These are phyloP conservation scores for Paracoccidioides lutzii DNA, from an alignment of 2,329 filamentous ascomycete genomes.

Conservation along the genomic window DNA sequence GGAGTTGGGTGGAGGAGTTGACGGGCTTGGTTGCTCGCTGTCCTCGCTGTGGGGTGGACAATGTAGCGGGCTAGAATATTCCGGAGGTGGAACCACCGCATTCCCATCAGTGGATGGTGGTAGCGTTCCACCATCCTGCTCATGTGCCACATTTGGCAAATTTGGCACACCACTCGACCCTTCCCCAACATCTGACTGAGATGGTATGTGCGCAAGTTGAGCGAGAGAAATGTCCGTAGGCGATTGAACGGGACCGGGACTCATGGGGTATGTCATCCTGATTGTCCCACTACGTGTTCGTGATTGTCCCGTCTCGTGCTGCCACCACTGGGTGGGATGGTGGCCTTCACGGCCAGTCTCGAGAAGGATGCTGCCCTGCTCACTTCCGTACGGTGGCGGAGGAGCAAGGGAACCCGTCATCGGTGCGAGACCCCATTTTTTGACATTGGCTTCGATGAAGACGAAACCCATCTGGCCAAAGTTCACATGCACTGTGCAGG, in stretches of 20 bases:
- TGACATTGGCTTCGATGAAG: slow-evolving; percentile 98
- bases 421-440: slow-evolving; percentile 96
- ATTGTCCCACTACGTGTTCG: slow-evolving; percentile 68
- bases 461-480: slow-evolving; percentile 97
- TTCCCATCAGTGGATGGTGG: background rate
- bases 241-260: slow-evolving; percentile 76
- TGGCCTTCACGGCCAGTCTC: slow-evolving; percentile 58
- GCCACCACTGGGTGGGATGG: slow-evolving; percentile 9
- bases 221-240: slow-evolving; percentile 94
- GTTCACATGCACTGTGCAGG: slow-evolving; percentile 87
- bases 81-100: slow-evolving; percentile 51
- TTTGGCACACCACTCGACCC: slow-evolving; percentile 45
- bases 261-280: slow-evolving; percentile 59
- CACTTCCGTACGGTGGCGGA: slow-evolving; percentile 89
- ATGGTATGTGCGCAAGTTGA: slow-evolving; percentile 60
- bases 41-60: slow-evolving; percentile 19
- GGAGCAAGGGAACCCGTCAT: slow-evolving; percentile 92
- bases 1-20: slow-evolving; percentile 20
- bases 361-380: slow-evolving; percentile 89
- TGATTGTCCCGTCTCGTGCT: slow-evolving; percentile 48
- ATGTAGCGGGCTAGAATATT: slow-evolving; percentile 50
- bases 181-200: slow-evolving; percentile 56
- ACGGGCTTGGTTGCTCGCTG: background rate
- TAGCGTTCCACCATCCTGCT: slow-evolving; percentile 15
- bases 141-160: slow-evolving; percentile 6